Base-by-base conservation (phyloP, 352 stramenopile species). In the Phytophthora pistaciae region DNA sequence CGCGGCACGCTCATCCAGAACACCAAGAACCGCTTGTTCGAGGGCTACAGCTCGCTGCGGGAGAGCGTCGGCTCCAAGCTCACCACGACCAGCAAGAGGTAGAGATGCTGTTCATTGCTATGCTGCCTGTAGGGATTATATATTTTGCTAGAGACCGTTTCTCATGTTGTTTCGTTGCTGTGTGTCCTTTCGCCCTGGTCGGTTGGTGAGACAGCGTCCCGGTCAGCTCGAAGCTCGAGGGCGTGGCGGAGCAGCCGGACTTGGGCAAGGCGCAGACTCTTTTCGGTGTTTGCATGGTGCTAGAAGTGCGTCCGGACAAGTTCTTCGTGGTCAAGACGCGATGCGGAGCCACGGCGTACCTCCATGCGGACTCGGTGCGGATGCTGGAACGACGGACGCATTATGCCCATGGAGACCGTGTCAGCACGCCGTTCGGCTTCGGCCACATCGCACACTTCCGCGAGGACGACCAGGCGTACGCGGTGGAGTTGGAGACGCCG, bases 1-100 rank as follows among this genome's bases (percentile, higher is more conserved):
- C 72, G 79, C n/a, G 75, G 79, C 29, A 92, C 80, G 33, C 80
- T 93, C 52, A 91, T 93, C 48, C 83, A 93, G 64, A 90, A 88
- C 74, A 93, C 84, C 29, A 95, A 94, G 74, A 94, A 92, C 69
- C 80, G 72, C 42, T 72, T 94, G 29, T 93, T 94, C 48, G 84
- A 92, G 64, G 85, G 87, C 23, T 92, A 92, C 81, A 92, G 85
- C 66, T 90, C 84, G 16, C 75, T 94, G 57, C 78, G 84, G 40
- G 79, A 84, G 40, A 94, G 84, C 27, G 80, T 90, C 21, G 79
- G 85, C 16, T 82, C 82, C 54, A 91, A 91, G 60, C 85, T 91
- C 65, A 87, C 86, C 66, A 90, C 56, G 16, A 60, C 79, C 44
- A 68, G 48, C 42, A 84, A 83, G 67, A 84, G 77, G 79, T 83